These are phyloP conservation scores for Fusarium sambucinum DNA, from an alignment of 2,329 filamentous ascomycete species.

Conservation along the genomic window DNA sequence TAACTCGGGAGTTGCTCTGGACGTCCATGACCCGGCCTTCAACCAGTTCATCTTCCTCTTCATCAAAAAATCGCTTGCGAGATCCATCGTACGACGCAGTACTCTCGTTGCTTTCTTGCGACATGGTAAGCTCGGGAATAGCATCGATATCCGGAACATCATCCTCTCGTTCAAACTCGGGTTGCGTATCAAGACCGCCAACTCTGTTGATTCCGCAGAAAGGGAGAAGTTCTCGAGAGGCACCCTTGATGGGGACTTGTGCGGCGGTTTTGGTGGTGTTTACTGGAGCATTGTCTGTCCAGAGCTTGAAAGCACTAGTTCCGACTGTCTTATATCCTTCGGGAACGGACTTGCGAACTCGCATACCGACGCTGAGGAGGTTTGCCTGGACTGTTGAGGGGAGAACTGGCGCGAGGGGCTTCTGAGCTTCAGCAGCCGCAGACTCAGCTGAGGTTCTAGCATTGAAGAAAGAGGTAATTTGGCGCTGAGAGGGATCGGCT, in stretches of 20 bases:
- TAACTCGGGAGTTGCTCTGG: constrained; percentile 57
- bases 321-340: constrained; percentile 88
- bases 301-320: constrained; percentile 65
- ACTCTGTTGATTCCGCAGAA: constrained; percentile 85
- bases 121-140: constrained; percentile 64
- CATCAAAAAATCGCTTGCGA: constrained; percentile 64
- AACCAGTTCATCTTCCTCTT: constrained; percentile 55
- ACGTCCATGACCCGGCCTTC: constrained; percentile 56
- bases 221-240: constrained; percentile 74
- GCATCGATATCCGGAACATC: constrained; percentile 54
- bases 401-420: constrained; percentile 61
- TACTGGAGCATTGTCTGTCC: constrained; percentile 54
- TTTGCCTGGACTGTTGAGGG: constrained; percentile 79
- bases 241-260: constrained; percentile 43
- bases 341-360: constrained; percentile 89
- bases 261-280: constrained; percentile 18
- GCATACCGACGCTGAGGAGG: constrained; percentile 93
- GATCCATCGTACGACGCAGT: constrained; percentile 47
- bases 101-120: constrained; percentile 68
- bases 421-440: constrained; percentile 48
- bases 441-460: constrained; percentile 50
- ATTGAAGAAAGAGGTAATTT: constrained; percentile 74
- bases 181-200: constrained; percentile 74
- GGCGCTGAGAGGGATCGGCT: constrained; percentile 69
- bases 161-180: constrained; percentile 53